Evolutionary conservation across 495 filamentous ascomycete species (phyloP).

Genomic region (Parathielavia hyrcaniae): DNA sequence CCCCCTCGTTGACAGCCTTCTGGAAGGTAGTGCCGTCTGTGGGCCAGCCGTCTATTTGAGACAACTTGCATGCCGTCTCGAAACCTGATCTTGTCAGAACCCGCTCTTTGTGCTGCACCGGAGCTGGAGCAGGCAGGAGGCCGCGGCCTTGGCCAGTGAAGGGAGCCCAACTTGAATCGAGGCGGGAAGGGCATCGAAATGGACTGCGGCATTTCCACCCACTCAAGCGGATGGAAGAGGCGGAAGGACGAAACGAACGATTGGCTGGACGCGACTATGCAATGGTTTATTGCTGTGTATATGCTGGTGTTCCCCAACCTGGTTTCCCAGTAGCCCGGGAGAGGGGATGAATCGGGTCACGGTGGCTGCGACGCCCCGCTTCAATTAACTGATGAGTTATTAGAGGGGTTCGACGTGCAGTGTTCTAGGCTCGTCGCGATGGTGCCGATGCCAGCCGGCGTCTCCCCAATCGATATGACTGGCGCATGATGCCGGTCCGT

Average conservation of each 20-base stretch:
- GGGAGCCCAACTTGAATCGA: constrained; percentile 14
- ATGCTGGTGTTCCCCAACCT: too few species aligned
- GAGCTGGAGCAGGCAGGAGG: neutral
- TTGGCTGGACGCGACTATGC: neutral
- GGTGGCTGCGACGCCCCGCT: neutral
- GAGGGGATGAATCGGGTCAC: neutral
- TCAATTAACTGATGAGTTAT: too few species aligned
- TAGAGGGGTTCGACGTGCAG: too few species aligned
- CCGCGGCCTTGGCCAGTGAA: constrained; percentile 5
- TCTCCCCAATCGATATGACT: too few species aligned
- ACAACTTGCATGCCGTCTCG: neutral
- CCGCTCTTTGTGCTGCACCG: neutral
- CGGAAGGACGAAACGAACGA: neutral
- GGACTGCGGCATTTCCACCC: neutral
- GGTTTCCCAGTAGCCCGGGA: neutral
- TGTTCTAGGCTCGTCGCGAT: too few species aligned
- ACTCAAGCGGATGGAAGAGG: constrained; percentile 19
- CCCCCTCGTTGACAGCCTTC: neutral
- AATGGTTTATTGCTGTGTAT: neutral
- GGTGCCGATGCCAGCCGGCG: too few species aligned
- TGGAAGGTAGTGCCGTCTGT: too few species aligned
- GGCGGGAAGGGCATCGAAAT: neutral
- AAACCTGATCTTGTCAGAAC: neutral
- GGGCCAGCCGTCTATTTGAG: neutral
- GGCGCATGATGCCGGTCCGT: too few species aligned